Base-by-base conservation (phyloP, 2,329 filamentous ascomycete genomes). In the Endocalyx cinctus region DNA sequence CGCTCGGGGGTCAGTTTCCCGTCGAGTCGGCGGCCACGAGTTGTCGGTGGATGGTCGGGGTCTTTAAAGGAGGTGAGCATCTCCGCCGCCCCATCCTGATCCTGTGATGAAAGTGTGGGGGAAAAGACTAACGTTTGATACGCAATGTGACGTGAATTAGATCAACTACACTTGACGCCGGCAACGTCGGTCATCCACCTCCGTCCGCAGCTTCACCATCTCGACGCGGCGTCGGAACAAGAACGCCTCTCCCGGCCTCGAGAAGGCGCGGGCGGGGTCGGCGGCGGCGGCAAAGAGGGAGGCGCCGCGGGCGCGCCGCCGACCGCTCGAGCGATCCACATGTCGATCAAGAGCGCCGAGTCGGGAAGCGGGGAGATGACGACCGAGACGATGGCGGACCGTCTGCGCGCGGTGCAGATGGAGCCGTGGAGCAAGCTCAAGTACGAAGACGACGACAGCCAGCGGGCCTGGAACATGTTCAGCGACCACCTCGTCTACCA, bases 161-260 rank as follows among this genome's bases (percentile, higher is more conserved):
- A 86, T 48, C 80, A 94, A 54, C 69, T 96, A 8, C 87, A 96
- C 62, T 77, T 97, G 25, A 94, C 87, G 1, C 85, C 84, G 16
- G 77, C 94, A 28, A 79, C 82, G 25, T 83, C 86, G 3, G 77
- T 95, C 27, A 84, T 94, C 26, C 87, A 94, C 55, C 79, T 98
- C 53, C 84, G 89, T 4, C 88, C 92, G 0, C 87, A 96, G 53
- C 84, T 94, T 41, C 87, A 95, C 62, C 88, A 97, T 63, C 72
- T 97, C 47, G 92, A 97, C 62, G 90, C 92, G 4, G 64, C 79
- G 28, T 71, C 82, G 29, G 87, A 96, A 50, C 73, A 86, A 35
- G 78, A 84, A 22, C 75, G 75, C 27, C 67, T 69, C 26, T 47
- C 50, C n/a, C 54, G 61, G 11, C 52, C 58, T 10, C 59, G 60